Evolutionary conservation across 1,284 basidiomycete genomes (phyloP), one percentile per base, ranked within the genome.

Genomic region (Microbotryum scabiosae): DNA sequence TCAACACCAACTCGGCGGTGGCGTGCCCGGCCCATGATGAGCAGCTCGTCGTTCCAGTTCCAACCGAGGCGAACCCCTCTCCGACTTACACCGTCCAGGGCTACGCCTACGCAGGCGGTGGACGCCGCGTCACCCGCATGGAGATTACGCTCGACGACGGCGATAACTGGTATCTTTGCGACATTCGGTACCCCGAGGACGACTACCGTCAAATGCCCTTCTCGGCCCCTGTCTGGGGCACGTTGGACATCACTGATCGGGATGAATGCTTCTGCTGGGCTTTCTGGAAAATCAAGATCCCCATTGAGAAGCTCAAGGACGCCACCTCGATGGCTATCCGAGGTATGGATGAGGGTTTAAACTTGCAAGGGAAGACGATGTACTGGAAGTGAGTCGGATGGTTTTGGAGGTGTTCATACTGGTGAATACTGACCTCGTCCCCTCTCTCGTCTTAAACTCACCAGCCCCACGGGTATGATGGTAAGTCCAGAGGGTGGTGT

Each of bases 61-160:
- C 12, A 70, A 20, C 36, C 54, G 60, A 55, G 2, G 26, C 50
- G 5, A 23, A 48, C 4, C 46, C 49, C 2, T 50, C 56, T 4
- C 36, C 60, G n/a, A 64, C 63, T 3, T 84, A 82, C 65, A 72
- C 72, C 3, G 64, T 78, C 59, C 63, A 74, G 43, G 85, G 85
- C 8, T 86, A 85, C 65, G 84, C 84, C 0, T 86, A 86, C 70
- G 77, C 79, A 18, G 85, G 85, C n/a, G 84, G 85, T 8, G 84
- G 84, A 1, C 75, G 81, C 16, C 76, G 84, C 18, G 76, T 86
- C 32, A 79, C 78, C 9, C 77, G 84, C 16, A 79, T 85, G 20
- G 85, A 86, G 66, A 64, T 85, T 51, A 82, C 83, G 7, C 69
- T 84, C 7, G 83, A 86, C 66, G 79, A 82, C 48, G 85, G 84